Conservation (phyloP, 306 rosid species). For the Heteromeles arbutifolia region DNA sequence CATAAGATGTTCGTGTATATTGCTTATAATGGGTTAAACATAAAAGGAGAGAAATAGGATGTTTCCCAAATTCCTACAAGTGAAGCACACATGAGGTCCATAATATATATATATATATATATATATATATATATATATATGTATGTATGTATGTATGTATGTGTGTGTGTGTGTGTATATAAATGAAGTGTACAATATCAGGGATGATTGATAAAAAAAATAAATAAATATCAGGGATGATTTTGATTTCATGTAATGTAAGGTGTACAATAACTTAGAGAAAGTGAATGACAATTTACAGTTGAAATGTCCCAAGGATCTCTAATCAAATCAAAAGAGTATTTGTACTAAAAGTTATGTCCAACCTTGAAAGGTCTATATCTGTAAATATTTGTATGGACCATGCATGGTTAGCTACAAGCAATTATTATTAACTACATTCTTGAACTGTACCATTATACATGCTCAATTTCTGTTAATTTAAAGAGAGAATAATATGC, state of each 20-base stretch:
- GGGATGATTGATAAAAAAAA: too few relatives aligned
- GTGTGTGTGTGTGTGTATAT: too few relatives aligned
- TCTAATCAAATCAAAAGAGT: neutral
- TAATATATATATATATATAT: neutral
- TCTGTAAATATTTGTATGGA: neutral
- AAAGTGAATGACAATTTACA: conserved; percentile 2
- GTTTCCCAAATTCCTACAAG: neutral
- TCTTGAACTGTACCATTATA: neutral
- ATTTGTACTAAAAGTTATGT: neutral
- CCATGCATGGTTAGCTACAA: neutral
- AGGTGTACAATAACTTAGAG: conserved; percentile 7
- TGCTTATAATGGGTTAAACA: neutral
- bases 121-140: conserved; percentile 13
- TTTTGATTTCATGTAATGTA: conserved; percentile 18
- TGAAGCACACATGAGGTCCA: neutral
- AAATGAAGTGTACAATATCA: conserved; percentile 7
- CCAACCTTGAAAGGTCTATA: neutral
- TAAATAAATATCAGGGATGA: neutral
- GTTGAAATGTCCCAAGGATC: neutral
- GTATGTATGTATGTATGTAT: too few relatives aligned
- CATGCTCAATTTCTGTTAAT: neutral
- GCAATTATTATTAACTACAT: neutral
- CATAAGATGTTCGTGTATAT: neutral
- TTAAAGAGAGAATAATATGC: neutral
- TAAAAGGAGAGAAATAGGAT: neutral